Conservation (phyloP, 139 green algal species). For the Chlorella vulgaris region DNA sequence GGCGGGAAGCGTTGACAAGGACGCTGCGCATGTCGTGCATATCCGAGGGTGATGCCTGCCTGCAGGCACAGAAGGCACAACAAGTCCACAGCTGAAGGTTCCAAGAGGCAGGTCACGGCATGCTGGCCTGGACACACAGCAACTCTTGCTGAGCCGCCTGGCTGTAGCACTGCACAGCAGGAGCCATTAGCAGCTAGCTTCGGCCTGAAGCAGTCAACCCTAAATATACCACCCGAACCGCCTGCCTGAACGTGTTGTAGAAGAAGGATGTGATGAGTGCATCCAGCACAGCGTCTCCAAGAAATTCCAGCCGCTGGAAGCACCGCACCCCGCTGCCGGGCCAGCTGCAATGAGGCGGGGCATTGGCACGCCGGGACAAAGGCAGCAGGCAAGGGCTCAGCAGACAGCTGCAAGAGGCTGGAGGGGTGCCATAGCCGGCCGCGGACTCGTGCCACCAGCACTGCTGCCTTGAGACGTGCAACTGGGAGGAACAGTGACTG, state of each 20-base stretch:
- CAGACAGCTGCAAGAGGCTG: too few relatives aligned
- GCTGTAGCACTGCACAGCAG: too few relatives aligned
- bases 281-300: constrained; percentile 52
- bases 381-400: too few relatives aligned
- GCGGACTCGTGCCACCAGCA: too few relatives aligned
- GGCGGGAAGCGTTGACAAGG: constrained; percentile 49
- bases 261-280: constrained; percentile 16
- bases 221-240: background rate
- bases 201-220: too few relatives aligned
- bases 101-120: too few relatives aligned
- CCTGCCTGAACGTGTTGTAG: constrained; percentile 2
- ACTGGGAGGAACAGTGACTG: too few relatives aligned
- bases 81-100: background rate
- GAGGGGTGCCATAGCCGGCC: too few relatives aligned
- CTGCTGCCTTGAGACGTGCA: too few relatives aligned
- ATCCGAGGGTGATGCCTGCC: constrained; percentile 25
- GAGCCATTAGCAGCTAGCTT: too few relatives aligned
- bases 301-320: constrained; percentile 63
- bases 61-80: constrained; percentile 12
- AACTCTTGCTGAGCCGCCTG: too few relatives aligned
- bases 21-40: constrained; percentile 55
- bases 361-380: background rate
- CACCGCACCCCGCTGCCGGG: constrained; percentile 24
- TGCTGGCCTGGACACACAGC: too few relatives aligned
- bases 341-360: constrained; percentile 28